phyloP scores from a whole-genome alignment of 2,329 filamentous ascomycete species.

The Fusarium tupiense region DNA sequence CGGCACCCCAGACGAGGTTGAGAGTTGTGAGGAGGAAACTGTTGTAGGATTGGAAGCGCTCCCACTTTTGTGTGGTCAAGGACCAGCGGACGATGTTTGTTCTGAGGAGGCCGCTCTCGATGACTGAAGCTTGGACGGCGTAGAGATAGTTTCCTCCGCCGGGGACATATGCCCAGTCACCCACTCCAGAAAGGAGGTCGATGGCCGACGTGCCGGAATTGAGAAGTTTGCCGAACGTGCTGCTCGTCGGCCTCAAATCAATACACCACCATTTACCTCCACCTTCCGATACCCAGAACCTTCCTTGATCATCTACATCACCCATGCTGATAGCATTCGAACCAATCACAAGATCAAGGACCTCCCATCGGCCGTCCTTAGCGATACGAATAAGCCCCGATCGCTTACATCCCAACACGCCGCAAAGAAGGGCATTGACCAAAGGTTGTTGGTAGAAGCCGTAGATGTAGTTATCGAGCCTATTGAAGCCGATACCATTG shows the following conservation, averaged over 20 bases:
- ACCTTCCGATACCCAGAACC: constrained; percentile 10
- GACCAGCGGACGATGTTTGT: constrained; percentile 28
- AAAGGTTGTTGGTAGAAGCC: constrained; percentile 3
- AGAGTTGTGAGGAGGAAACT: too few species aligned
- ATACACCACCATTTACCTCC: constrained; percentile 26
- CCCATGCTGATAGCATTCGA: constrained; percentile 17
- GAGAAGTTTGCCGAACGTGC: not conserved
- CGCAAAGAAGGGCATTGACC: rapidly evolving
- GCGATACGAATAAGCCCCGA: constrained; percentile 28
- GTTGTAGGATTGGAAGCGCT: too few species aligned
- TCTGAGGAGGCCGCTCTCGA: not conserved
- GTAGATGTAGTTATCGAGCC: constrained; percentile 36
- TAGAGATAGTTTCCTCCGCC: constrained; percentile 32
- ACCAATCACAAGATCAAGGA: not conserved
- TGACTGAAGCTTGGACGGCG: constrained; percentile 5
- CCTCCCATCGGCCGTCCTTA: not conserved
- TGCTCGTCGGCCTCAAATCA: not conserved
- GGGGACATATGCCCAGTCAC: constrained; percentile 33
- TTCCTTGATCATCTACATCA: constrained; percentile 23
- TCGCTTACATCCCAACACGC: not conserved
- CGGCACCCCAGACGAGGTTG: constrained; percentile 14
- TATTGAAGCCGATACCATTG: constrained; percentile 37
- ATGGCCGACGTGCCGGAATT: not conserved
- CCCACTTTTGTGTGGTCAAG: not conserved
- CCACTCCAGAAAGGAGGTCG: not conserved